A percentile compares a stretch with the other conserved stretches of the same genome.
Evolutionary conservation across 2,329 filamentous ascomycete species (phyloP).

Genomic region (Colletotrichum paranaense): DNA sequence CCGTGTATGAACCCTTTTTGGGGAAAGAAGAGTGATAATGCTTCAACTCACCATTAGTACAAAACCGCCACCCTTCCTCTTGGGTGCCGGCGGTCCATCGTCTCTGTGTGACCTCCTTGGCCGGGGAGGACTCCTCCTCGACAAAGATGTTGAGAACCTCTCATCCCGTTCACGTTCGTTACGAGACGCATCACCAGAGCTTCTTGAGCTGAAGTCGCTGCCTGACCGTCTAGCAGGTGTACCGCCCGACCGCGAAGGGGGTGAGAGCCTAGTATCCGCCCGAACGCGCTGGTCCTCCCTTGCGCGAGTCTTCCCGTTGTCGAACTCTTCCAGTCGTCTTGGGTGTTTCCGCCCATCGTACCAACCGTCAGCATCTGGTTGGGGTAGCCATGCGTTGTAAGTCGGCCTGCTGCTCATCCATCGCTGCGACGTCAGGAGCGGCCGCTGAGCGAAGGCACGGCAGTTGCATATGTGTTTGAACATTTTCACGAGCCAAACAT

Average conservation of each 20-base stretch:
- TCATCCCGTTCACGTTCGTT: neutral
- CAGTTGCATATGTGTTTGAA: neutral
- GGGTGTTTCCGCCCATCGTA: slow-evolving; percentile 4
- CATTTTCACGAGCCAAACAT: neutral
- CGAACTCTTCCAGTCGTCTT: neutral
- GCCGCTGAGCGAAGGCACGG: slow-evolving; percentile 4
- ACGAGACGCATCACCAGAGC: neutral
- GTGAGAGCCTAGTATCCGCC: neutral
- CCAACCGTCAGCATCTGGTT: neutral
- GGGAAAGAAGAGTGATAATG: neutral
- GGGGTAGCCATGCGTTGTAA: slow-evolving; percentile 11
- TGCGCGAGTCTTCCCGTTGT: neutral
- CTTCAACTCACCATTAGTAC: neutral
- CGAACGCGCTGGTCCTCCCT: neutral
- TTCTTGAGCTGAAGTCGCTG: neutral
- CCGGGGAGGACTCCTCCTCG: neutral
- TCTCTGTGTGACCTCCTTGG: neutral
- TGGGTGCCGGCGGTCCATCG: neutral
- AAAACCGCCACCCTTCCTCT: neutral
- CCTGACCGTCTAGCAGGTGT: neutral
- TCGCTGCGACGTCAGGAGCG: neutral
- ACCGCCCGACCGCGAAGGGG: neutral
- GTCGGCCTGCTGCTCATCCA: slow-evolving; percentile 3
- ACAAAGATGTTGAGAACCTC: neutral
- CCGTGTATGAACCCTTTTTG: neutral